These are phyloP conservation scores for Rhodotorula toruloides DNA, from an alignment of 768 basidiomycete genomes.

Conservation along the genomic window DNA sequence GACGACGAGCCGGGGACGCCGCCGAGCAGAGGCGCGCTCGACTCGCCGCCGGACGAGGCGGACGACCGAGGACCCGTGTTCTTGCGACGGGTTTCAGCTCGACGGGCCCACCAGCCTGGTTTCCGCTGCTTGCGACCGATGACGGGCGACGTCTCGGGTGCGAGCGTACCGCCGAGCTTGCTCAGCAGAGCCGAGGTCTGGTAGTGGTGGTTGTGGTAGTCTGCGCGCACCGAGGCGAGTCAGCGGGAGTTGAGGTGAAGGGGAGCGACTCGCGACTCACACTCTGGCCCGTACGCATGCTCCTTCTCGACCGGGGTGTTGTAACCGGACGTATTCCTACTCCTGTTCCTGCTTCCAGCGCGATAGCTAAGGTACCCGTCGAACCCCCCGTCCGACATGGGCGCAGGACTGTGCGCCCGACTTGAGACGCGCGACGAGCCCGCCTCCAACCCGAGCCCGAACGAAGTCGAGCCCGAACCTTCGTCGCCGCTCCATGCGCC, in stretches of 20 bases:
- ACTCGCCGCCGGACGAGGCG: constrained; percentile 2
- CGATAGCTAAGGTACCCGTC: constrained; percentile 27
- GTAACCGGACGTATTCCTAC: constrained; percentile 10
- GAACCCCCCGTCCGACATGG: constrained; percentile 2
- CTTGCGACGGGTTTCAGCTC: constrained; percentile 23
- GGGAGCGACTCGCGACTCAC: constrained; percentile 9
- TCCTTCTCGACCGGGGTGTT: constrained; percentile 17
- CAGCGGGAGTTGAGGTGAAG: not conserved
- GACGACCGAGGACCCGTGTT: too few relatives aligned
- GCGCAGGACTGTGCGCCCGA: constrained; percentile 17
- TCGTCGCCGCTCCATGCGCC: constrained; percentile 13
- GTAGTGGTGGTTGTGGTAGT: constrained; percentile 23
- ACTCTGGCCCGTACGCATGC: constrained; percentile 25
- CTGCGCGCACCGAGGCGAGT: not conserved
- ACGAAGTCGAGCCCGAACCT: not conserved
- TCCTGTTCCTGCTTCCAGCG: constrained; percentile 7
- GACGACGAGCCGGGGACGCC: not conserved
- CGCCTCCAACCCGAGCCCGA: too few relatives aligned
- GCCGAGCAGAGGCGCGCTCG: constrained; percentile 16
- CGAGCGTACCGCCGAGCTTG: constrained; percentile 28
- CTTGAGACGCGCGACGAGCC: constrained; percentile 21
- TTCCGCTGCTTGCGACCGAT: constrained; percentile 22
- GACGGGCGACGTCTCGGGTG: constrained; percentile 28
- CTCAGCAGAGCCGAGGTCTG: constrained; percentile 30
- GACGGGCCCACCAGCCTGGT: constrained; percentile 31